phyloP scores from a whole-genome alignment of 2,329 filamentous ascomycete species.

The Grosmannia serpens region DNA sequence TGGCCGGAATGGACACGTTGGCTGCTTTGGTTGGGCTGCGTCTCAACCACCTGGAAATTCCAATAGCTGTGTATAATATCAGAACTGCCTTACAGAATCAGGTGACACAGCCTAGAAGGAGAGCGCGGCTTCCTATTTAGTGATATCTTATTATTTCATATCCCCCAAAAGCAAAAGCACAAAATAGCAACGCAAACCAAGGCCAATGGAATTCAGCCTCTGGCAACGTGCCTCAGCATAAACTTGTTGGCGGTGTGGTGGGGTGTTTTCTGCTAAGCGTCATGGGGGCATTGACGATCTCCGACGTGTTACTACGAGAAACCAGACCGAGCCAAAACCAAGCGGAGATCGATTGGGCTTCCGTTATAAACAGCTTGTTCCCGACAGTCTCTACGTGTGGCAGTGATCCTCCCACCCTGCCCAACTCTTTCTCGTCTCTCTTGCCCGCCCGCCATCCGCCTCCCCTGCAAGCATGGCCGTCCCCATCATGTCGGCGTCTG shows the following conservation, averaged over 20 bases:
- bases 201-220: not conserved
- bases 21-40: not conserved
- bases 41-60: too few relatives aligned
- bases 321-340: not conserved
- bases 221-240: too few relatives aligned
- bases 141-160: not conserved
- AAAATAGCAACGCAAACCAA: not conserved
- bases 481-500: conserved; percentile 7
- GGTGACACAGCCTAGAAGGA: not conserved
- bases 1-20: not conserved
- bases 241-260: not conserved
- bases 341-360: not conserved
- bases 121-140: not conserved
- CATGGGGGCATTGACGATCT: not conserved
- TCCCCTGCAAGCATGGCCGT: not conserved
- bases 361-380: not conserved
- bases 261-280: not conserved
- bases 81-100: not conserved
- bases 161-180: not conserved
- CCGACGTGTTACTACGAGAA: not conserved
- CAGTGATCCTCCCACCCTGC: too few relatives aligned
- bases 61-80: not conserved
- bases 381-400: too few relatives aligned
- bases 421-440: too few relatives aligned
- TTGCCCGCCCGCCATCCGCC: not conserved